These are phyloP conservation scores for Achaetomium macrosporum DNA, from an alignment of 2,329 filamentous ascomycete species.

Conservation along the genomic window DNA sequence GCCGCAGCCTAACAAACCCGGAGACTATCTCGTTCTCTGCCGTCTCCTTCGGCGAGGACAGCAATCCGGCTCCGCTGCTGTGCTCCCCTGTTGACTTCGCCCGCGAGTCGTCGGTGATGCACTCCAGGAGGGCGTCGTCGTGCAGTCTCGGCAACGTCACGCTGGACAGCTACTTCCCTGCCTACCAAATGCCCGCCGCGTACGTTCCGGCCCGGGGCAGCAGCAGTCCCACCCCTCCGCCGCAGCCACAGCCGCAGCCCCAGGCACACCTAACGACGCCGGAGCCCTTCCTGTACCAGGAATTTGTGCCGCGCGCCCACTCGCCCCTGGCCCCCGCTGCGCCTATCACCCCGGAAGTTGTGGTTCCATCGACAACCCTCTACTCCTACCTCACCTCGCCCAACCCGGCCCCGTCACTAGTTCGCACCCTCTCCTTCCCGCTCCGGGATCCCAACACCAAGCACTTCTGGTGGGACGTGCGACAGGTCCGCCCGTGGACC, in stretches of 20 bases:
- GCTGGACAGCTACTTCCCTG: constrained; percentile 74
- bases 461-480: constrained; percentile 95
- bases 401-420: constrained; percentile 77
- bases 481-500: constrained; percentile 78
- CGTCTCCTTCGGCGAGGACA: constrained; percentile 36
- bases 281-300: constrained; percentile 43
- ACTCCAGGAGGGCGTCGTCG: constrained; percentile 56
- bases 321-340: constrained; percentile 39
- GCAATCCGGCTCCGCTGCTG: constrained; percentile 44
- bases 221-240: constrained; percentile 22
- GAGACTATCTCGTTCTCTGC: constrained; percentile 44
- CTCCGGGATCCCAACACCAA: constrained; percentile 62
- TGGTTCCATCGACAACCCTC: constrained; percentile 58
- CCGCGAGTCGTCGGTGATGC: constrained; percentile 39
- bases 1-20: constrained; percentile 56
- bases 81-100: constrained; percentile 59
- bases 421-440: constrained; percentile 69
- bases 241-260: constrained; percentile 25
- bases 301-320: constrained; percentile 41
- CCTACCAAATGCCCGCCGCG: constrained; percentile 63
- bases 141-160: constrained; percentile 61
- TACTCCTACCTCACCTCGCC: constrained; percentile 70
- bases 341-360: constrained; percentile 32
- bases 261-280: constrained; percentile 28
- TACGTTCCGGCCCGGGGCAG: constrained; percentile 37